Evolutionary conservation across 2,329 filamentous ascomycete genomes (phyloP), one percentile per base, ranked within the genome.

Genomic region (Epichloe gansuensis): DNA sequence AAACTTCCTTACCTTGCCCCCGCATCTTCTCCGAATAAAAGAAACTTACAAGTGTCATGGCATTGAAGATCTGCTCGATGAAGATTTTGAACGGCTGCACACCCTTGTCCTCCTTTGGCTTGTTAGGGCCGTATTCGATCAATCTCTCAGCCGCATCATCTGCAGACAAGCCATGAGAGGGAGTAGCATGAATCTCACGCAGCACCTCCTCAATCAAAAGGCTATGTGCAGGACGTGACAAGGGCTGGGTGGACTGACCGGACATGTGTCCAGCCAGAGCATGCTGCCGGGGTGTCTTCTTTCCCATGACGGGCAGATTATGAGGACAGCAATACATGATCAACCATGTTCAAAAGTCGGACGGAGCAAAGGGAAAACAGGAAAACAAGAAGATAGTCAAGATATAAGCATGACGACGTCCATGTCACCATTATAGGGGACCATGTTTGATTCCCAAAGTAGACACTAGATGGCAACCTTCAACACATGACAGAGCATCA

Each of bases 11-110:
- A 7, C 25, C 25, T 0, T 3, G 25, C 2, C 25, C 25, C 25
- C 25, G 7, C 7, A 27, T 27, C 25, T 27, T 7, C 1, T 27
- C 6, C 17, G 40, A 9, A 5, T 3, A 8, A 42, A 11, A 21
- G 12, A 5, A 42, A 5, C 57, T 36, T 56, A 64, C 75, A 59
- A 80, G 57, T 47, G 75, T 78, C 77, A 81, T 79, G 11, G 77
- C 76, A 63, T 81, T 81, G 53, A 72, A 73, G 31, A 79, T 64
- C 60, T 82, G 78, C 46, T 73, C 71, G 31, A 80, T 57, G 9
- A 83, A 64, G 38, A 83, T 80, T 61, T 81, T 81, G 44, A 73
- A 51, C 70, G 74, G 63, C 68, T 69, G 74, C 45, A 85, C 76
- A 11, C 75, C 63, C 49, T 68, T 64, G 38, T 63, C 61, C 36